Conservation (phyloP, 257 asterid genomes). For the Nemophila menziesii region DNA sequence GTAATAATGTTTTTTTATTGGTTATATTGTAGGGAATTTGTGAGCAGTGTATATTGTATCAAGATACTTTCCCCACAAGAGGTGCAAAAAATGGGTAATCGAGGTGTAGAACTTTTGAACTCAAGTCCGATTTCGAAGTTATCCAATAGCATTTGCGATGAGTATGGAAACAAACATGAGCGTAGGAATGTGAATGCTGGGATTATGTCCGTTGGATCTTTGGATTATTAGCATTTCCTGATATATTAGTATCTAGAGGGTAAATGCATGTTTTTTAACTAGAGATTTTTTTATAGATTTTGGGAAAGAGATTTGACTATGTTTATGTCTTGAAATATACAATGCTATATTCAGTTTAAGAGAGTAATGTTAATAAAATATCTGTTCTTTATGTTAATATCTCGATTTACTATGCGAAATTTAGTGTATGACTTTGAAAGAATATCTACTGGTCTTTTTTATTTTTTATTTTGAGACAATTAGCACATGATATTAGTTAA, state of each 20-base stretch:
- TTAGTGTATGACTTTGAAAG: neutral
- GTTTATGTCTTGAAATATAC: neutral
- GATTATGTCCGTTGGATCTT: slow-evolving; percentile 48
- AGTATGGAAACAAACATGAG: slow-evolving; percentile 29
- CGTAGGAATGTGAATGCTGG: slow-evolving; percentile 38
- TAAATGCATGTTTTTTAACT: neutral
- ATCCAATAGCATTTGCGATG: slow-evolving; percentile 33
- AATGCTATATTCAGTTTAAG: neutral
- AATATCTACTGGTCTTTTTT: too few relatives aligned
- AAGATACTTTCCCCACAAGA: slow-evolving; percentile 76
- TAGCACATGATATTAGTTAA: too few relatives aligned
- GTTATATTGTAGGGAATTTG: slow-evolving; percentile 47
- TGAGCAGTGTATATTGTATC: slow-evolving; percentile 64
- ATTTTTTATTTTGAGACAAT: too few relatives aligned
- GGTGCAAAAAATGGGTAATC: slow-evolving; percentile 72
- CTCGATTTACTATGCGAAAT: neutral
- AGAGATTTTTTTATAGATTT: neutral
- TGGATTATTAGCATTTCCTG: slow-evolving; percentile 16
- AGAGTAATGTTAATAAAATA: neutral
- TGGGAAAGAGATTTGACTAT: neutral
- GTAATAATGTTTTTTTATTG: too few relatives aligned
- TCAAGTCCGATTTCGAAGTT: slow-evolving; percentile 35
- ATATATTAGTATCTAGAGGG: neutral
- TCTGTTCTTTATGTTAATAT: neutral
- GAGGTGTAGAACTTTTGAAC: slow-evolving; percentile 43